Base-by-base conservation (phyloP, 306 rosid genomes). In the Lathyrus oleraceus region DNA sequence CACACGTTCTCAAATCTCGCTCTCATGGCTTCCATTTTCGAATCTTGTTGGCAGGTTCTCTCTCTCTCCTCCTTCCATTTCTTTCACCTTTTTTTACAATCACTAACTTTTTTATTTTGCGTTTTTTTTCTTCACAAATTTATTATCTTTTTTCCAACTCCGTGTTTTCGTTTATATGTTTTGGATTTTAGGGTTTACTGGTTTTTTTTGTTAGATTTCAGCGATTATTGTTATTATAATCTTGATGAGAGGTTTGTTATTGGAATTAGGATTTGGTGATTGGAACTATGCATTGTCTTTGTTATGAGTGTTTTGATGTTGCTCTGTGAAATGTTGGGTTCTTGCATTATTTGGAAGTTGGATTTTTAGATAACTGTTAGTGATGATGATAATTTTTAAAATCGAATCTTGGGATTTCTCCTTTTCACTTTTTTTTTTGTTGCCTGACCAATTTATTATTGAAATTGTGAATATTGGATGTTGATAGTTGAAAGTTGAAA, bases 11-110 rank as follows among this genome's bases (percentile, higher is more conserved):
- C 63, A 20, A 32, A 38, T 36, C 73, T 21, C 70, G 4, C 75
- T 49, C 75, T 49, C 10, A 91, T 88, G 92, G 89, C 87, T 16
- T 86, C 85, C 21, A 48, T 84, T 70, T 13, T 88, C 71, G 85
- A 83, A 86, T 89, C 92, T 82, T 85, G 78, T 40, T 92, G 98
- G 98, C 85, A 63, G 98, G 98, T 92, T 57, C 15, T 81, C 61
- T 53, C 9, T 19, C 25, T 28, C 19, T 39, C 27, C 1, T 25
- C 28, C 0, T 1, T 4, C 30, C 64, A 60, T 43, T 32, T 43
- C 65, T 17, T 28, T 27, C n/a, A 67, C 4, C 5, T 57, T 27
- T 57, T 27, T 64, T 45, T 32, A 21, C 6, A 43, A 45, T 79
- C 52, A 27, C 20, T 14, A n/a, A 2, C 10, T 30, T 10, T 32